Evolutionary conservation across 768 basidiomycete species (phyloP), one percentile per base, ranked within the genome.

Genomic region (Panaeolus cyanescens): DNA sequence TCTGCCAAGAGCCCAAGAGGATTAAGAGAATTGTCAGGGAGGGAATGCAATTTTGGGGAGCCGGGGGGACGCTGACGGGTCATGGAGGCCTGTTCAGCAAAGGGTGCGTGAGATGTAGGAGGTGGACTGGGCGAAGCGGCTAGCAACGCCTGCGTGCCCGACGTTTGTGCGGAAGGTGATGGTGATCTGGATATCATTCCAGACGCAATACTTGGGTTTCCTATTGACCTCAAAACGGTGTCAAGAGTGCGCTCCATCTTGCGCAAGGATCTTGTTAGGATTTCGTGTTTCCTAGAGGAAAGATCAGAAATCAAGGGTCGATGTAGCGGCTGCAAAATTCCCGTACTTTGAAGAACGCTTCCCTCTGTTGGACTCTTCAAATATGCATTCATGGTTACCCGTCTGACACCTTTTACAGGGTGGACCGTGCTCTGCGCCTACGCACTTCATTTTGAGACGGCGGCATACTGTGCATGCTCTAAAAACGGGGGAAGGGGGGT

Each of bases 351-450:
- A 84, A 20, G 91, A 86, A 10, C 93, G 87, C 73, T 96, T 96
- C 39, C 97, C 97, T 54, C 97, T 85, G 72, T 98, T 96, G 1
- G 92, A 94, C 72, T 98, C 96, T 77, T 99, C 95, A 64, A 99
- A 99, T 42, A 97, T 85, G 70, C 97, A 99, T 67, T 96, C 93
- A 68, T 96, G 91, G 65, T 85, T 85, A 19, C 91, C 89, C 0
- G 86, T 69, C 50, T 78, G 75, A 68, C 95, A 97, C 20, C 95
- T 89, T 69, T 95, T 96, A 79, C 95, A 97, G 0, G 95, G 93
- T 0, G 91, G 91, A 0, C 94, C 95, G 37, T 94, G 85, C 72
- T 95, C 95, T 2, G 92, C 93, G 32, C 91, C 92, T 7, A 93
- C 91, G 60, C 93, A 95, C 70, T 93, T 95, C 94, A 93, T 95